A percentile compares a stretch with the other conserved stretches of the same genome.
phyloP scores from a whole-genome alignment of 1,284 basidiomycete genomes.

The Fomitopsis betulina region DNA sequence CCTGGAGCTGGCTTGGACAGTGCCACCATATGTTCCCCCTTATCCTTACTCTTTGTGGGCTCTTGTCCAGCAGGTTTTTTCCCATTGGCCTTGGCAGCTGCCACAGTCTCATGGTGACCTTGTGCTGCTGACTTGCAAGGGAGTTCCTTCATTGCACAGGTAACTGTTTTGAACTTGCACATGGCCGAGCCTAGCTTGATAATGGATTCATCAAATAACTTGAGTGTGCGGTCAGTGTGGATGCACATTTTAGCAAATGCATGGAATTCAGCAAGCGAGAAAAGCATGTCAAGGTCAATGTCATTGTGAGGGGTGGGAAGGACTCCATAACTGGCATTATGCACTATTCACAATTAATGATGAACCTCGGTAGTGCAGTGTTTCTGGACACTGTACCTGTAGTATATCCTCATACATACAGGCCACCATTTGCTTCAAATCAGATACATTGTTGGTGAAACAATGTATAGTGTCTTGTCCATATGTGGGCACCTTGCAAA shows the following conservation, averaged over 20 bases:
- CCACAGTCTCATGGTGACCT: slow-evolving; percentile 9
- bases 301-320: slow-evolving; percentile 17
- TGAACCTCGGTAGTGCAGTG: not conserved
- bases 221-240: slow-evolving; percentile 24
- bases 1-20: not conserved
- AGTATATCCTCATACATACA: slow-evolving; percentile 28
- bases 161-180: slow-evolving; percentile 16
- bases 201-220: slow-evolving; percentile 11
- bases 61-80: not conserved
- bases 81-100: not conserved
- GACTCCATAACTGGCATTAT: slow-evolving; percentile 27
- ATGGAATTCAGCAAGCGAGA: slow-evolving; percentile 25
- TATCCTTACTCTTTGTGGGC: slow-evolving; percentile 3
- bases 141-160: slow-evolving; percentile 23
- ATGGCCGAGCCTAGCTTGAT: slow-evolving; percentile 13
- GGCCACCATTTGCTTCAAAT: slow-evolving; percentile 24
- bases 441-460: slow-evolving; percentile 23
- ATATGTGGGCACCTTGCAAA: slow-evolving; percentile 24
- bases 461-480: slow-evolving; percentile 22
- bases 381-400: slow-evolving; percentile 14
- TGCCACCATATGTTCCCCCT: not conserved
- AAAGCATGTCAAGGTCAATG: slow-evolving; percentile 23
- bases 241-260: slow-evolving; percentile 27
- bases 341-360: slow-evolving; percentile 19
- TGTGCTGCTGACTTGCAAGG: slow-evolving; percentile 21